Conservation (phyloP, 495 filamentous ascomycete genomes). For the Penicillium robsamsonii region DNA sequence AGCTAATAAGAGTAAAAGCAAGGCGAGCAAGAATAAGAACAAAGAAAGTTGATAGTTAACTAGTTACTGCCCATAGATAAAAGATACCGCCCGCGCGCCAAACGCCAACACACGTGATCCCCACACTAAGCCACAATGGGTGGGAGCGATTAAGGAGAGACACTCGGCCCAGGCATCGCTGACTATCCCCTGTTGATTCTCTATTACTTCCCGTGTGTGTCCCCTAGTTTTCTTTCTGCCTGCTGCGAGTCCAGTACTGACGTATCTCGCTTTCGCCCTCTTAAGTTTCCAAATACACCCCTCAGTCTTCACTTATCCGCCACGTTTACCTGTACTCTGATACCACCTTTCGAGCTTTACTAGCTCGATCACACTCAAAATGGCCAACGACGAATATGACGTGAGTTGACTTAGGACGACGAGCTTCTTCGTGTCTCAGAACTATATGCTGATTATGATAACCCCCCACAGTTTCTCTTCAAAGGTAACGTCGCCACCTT, state of each 20-base stretch:
- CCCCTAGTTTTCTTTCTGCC: constrained; percentile 15
- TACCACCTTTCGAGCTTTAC: constrained; percentile 16
- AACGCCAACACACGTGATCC: constrained; percentile 28
- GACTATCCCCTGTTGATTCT: constrained; percentile 28
- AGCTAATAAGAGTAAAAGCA: neutral
- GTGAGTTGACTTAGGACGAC: constrained; percentile 55
- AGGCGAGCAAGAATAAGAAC: neutral
- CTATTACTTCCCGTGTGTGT: constrained; percentile 25
- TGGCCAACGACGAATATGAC: constrained; percentile 99
- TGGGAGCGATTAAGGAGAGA: constrained; percentile 19
- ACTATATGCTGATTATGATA: constrained; percentile 16
- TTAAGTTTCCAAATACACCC: neutral
- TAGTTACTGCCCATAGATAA: constrained; percentile 4
- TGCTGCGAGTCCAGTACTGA: neutral
- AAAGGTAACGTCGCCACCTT: constrained; percentile 69
- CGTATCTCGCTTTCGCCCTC: neutral
- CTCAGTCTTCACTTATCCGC: constrained; percentile 15
- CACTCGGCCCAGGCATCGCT: constrained; percentile 33
- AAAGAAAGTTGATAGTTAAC: neutral
- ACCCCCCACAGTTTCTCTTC: constrained; percentile 82
- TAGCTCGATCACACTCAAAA: constrained; percentile 36
- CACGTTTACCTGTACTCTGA: constrained; percentile 25
- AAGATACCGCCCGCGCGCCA: constrained; percentile 14
- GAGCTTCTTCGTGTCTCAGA: neutral
- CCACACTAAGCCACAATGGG: constrained; percentile 24